Conservation (phyloP, 768 basidiomycete species). For the Boletus speciosus region DNA sequence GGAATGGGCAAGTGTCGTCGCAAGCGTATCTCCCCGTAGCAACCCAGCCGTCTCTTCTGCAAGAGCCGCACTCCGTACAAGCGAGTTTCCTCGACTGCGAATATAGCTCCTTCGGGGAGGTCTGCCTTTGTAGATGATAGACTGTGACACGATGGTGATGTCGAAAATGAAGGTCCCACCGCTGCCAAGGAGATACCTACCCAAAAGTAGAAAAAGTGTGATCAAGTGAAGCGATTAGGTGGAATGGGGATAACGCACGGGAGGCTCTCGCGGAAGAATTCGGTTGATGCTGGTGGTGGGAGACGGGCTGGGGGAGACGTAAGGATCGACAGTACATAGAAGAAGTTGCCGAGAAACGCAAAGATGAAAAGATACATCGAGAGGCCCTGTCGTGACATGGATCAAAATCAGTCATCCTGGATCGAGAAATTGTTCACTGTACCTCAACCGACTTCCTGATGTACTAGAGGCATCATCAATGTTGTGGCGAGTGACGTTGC, state of each 20-base stretch:
- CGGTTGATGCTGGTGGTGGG: conserved; percentile 56
- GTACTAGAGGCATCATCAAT: conserved; percentile 46
- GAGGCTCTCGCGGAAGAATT: conserved; percentile 75
- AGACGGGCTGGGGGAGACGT: conserved; percentile 60
- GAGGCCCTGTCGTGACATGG: conserved; percentile 57
- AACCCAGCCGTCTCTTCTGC: conserved; percentile 52
- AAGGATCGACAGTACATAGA: conserved; percentile 91
- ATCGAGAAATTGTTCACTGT: conserved; percentile 1
- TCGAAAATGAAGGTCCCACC: conserved; percentile 94
- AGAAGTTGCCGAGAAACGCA: conserved; percentile 90
- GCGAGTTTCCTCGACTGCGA: conserved; percentile 27
- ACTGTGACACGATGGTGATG: conserved; percentile 84
- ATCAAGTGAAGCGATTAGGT: neutral
- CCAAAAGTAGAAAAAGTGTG: neutral
- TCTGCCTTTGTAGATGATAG: conserved; percentile 66
- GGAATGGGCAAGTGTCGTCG: conserved; percentile 27
- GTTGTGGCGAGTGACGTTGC: neutral
- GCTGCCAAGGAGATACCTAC: conserved; percentile 84
- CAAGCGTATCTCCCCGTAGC: conserved; percentile 40
- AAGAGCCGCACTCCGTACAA: conserved; percentile 25
- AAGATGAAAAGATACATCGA: conserved; percentile 92
- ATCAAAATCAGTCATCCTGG: conserved; percentile 7
- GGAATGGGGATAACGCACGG: conserved; percentile 54
- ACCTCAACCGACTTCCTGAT: conserved; percentile 89
- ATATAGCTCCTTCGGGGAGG: conserved; percentile 32